These are phyloP conservation scores for Sicyos edulis DNA, from an alignment of 306 rosid species.

Conservation along the genomic window DNA sequence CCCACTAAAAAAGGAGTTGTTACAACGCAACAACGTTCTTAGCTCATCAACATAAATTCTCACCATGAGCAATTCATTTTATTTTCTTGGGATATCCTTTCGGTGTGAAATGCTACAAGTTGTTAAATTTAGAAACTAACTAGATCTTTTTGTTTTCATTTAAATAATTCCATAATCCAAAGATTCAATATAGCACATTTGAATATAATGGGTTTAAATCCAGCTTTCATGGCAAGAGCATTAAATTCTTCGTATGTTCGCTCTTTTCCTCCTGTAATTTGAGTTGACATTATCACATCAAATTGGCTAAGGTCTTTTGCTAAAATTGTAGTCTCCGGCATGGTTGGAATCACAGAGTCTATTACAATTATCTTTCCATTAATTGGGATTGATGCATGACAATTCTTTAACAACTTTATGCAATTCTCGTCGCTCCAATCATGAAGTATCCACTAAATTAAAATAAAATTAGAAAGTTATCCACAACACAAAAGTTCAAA, in stretches of 20 bases:
- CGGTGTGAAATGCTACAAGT: too few relatives aligned
- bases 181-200: slow-evolving; percentile 27
- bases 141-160: too few relatives aligned
- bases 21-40: too few relatives aligned
- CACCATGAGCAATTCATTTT: too few relatives aligned
- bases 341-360: slow-evolving; percentile 32
- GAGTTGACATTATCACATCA: slow-evolving; percentile 47
- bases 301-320: slow-evolving; percentile 8
- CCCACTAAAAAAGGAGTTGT: too few relatives aligned
- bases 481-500: too few relatives aligned
- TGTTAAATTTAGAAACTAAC: too few relatives aligned
- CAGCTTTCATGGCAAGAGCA: slow-evolving; percentile 40
- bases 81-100: too few relatives aligned
- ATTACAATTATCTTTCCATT: slow-evolving; percentile 48
- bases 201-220: slow-evolving; percentile 41
- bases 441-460: slow-evolving; percentile 34
- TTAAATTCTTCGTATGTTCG: slow-evolving; percentile 35
- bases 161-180: slow-evolving; percentile 53
- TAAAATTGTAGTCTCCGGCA: slow-evolving; percentile 25
- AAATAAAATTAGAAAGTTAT: too few relatives aligned
- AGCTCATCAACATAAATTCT: too few relatives aligned
- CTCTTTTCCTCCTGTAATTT: slow-evolving; percentile 46
- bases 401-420: slow-evolving; percentile 37
- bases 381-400: slow-evolving; percentile 37
- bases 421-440: slow-evolving; percentile 36